Conservation (phyloP, 495 filamentous ascomycete species). For the Penicillium soppii region DNA sequence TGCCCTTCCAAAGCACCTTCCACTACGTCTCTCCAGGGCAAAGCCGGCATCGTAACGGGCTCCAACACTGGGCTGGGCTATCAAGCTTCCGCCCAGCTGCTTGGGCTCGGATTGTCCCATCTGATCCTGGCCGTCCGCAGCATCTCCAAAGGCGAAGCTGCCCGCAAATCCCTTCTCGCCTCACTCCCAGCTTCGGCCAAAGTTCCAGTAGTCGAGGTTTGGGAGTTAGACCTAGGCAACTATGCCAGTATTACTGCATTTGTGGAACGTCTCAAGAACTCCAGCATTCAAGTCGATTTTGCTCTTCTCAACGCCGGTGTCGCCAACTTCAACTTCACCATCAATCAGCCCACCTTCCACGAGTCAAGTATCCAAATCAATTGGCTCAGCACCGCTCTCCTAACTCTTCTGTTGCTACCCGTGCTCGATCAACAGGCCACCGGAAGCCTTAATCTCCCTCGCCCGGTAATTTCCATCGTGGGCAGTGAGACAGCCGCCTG, state of each 20-base stretch:
- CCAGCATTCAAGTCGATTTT: conserved; percentile 44
- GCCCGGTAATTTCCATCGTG: conserved; percentile 21
- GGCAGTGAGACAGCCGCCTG: conserved; percentile 1
- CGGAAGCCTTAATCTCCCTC: conserved; percentile 17
- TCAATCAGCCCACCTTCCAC: conserved; percentile 38
- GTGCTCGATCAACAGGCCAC: conserved; percentile 29
- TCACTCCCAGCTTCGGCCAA: conserved; percentile 24
- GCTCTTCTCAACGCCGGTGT: conserved; percentile 56
- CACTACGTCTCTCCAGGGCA: conserved; percentile 21
- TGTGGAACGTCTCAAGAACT: conserved; percentile 19
- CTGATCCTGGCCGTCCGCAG: conserved; percentile 53
- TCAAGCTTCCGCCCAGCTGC: conserved; percentile 39
- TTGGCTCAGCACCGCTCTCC: conserved; percentile 45
- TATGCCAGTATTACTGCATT: conserved; percentile 48
- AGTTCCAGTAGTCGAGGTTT: conserved; percentile 36
- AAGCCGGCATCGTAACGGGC: conserved; percentile 49
- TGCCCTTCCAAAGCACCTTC: conserved; percentile 35
- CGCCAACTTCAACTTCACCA: conserved; percentile 26
- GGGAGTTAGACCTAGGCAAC: conserved; percentile 47
- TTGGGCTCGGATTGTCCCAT: conserved; percentile 37
- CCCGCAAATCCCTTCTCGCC: conserved; percentile 30
- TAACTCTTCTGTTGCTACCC: conserved; percentile 50
- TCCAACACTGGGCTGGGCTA: conserved; percentile 46
- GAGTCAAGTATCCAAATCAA: conserved; percentile 30
- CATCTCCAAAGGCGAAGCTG: conserved; percentile 36